These are phyloP conservation scores for Austroboletus novae-zelandiae DNA, from an alignment of 1,284 basidiomycete species.

Conservation along the genomic window DNA sequence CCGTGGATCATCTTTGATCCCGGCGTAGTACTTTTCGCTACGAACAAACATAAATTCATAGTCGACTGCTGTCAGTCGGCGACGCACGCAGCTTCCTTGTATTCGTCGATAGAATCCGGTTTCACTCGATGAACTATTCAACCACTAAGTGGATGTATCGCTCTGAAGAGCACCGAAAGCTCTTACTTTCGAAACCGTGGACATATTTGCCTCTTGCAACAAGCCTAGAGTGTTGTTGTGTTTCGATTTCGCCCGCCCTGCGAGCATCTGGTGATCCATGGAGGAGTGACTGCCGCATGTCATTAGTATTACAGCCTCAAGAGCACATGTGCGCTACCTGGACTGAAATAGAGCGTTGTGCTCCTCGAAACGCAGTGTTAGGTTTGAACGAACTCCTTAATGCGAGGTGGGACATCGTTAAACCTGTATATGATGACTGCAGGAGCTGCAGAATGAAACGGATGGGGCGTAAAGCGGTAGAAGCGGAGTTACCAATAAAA, in stretches of 20 bases:
- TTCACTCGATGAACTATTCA: slow-evolving; percentile 76
- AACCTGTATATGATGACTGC: slow-evolving; percentile 2
- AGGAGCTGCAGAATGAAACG: slow-evolving; percentile 12
- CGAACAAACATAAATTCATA: slow-evolving; percentile 9
- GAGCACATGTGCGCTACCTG: slow-evolving; percentile 44
- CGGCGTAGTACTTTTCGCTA: slow-evolving; percentile 80
- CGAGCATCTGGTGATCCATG: slow-evolving; percentile 85
- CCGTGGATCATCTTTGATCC: slow-evolving; percentile 68
- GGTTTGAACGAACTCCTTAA: slow-evolving; percentile 27
- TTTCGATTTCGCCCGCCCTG: slow-evolving; percentile 72
- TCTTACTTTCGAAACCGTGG: slow-evolving; percentile 84
- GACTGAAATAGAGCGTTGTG: slow-evolving; percentile 55
- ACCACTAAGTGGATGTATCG: slow-evolving; percentile 5
- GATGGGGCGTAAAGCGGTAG: slow-evolving; percentile 4
- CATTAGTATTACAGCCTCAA: slow-evolving; percentile 22
- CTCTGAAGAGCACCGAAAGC: slow-evolving; percentile 9
- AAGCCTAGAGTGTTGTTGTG: slow-evolving; percentile 77
- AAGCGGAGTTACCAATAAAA: slow-evolving; percentile 16
- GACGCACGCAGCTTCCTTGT: slow-evolving; percentile 85
- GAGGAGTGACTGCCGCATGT: slow-evolving; percentile 45
- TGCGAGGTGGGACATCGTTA: slow-evolving; percentile 27
- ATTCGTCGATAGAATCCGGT: slow-evolving; percentile 75
- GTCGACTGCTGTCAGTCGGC: slow-evolving; percentile 4
- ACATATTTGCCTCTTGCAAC: slow-evolving; percentile 87
- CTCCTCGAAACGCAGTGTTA: slow-evolving; percentile 24